Evolutionary conservation across 73 alveolate species (phyloP), one percentile per base, ranked within the genome.

Genomic region (Effrenium voratum): DNA sequence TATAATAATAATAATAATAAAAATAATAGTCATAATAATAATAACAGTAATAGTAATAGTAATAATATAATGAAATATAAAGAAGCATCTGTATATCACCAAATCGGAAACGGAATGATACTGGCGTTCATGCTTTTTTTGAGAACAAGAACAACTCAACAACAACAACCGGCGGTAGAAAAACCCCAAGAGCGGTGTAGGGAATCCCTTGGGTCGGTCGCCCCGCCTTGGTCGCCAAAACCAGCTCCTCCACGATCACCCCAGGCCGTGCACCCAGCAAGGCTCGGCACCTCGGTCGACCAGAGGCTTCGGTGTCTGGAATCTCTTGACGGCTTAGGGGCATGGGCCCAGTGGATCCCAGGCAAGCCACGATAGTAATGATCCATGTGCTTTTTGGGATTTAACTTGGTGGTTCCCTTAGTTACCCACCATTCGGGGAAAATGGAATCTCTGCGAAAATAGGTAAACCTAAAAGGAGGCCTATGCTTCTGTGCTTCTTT

Each of bases 211-310:
- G 82, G 38, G 34, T 60, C 75, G 26, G 38, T 19, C 26, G n/a
- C 40, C 57, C 59, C 57, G 44, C 88, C 88, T 77, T 77, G 88
- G 63, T 77, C 32, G 94, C 94, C 63, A 86, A 47, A 15, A 86
- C 94, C 38, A 86, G 83, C 82, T 86, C 94, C 28, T 86, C 94
- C 94, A 86, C 94, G 3, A 86, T 86, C 50, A 86, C 94, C 19
- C 94, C 94, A 10, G 94, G 94, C 66, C 60, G 40, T 44, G 70
- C 26, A 2, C 83, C 73, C 49, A 86, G 83, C 84, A 86, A 47
- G 12, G 94, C 94, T 46, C 57, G 77, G 49, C 94, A 86, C 94
- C 93, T 84, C 44, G 1, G 30, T 34, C 57, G 12, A 28, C 8
- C 19, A 22, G 15, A 44, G 41, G 36, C 3, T 15, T 43, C 3